Evolutionary conservation across 805 yeast species (phyloP).

Genomic region (Kuraishia molischiana): DNA sequence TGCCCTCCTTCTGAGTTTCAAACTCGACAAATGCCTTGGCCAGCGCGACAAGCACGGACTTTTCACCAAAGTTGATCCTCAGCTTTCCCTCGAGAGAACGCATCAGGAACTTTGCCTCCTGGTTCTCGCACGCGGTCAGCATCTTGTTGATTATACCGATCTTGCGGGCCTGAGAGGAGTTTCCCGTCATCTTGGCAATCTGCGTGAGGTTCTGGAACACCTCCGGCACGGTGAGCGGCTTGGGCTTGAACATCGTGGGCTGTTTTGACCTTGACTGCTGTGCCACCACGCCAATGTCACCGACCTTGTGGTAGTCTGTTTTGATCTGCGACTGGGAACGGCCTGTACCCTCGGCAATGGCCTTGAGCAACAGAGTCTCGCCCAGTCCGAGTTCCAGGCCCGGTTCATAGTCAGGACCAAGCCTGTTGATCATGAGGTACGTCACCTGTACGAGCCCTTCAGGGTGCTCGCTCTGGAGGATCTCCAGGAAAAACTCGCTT

Average conservation of each 20-base stretch:
- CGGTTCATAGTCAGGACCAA: conserved; percentile 89
- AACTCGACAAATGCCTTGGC: conserved; percentile 71
- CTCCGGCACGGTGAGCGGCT: conserved; percentile 58
- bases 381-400: conserved; percentile 92
- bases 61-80: conserved; percentile 90
- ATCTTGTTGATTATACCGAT: conserved; percentile 71
- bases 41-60: conserved; percentile 74
- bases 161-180: conserved; percentile 72
- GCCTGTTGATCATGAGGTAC: conserved; percentile 75
- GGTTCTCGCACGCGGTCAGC: conserved; percentile 76
- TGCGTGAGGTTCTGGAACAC: conserved; percentile 69
- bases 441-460: conserved; percentile 55
- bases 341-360: conserved; percentile 87
- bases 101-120: conserved; percentile 85
- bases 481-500: conserved; percentile 59
- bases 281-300: conserved; percentile 90
- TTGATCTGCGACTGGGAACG: conserved; percentile 62
- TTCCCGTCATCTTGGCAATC: conserved; percentile 74
- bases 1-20: conserved; percentile 30
- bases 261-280: conserved; percentile 75
- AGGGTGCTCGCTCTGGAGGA: conserved; percentile 42
- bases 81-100: conserved; percentile 89
- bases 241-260: conserved; percentile 89
- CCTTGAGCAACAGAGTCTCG: conserved; percentile 79
- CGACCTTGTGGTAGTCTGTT: conserved; percentile 64